Conservation (phyloP, 2,329 filamentous ascomycete species). For the Diaporthe sp. region DNA sequence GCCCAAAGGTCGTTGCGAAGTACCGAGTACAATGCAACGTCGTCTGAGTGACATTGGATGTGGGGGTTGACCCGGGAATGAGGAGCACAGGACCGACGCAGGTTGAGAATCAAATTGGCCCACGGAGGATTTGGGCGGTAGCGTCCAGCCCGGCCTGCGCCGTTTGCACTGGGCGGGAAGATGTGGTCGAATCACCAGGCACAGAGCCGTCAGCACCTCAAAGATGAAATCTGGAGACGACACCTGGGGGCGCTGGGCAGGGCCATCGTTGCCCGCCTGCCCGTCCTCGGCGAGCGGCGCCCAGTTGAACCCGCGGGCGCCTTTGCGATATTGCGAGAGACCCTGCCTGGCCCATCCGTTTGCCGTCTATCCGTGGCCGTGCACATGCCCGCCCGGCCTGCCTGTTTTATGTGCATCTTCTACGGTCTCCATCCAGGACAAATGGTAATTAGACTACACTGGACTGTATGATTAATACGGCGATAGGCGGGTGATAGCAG, state of each 20-base stretch:
- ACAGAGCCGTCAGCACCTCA: neutral
- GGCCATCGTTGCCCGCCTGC: slow-evolving; percentile 1
- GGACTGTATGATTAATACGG: neutral
- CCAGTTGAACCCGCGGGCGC: slow-evolving; percentile 6
- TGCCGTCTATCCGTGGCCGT: slow-evolving; percentile 24
- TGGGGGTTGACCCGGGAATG: slow-evolving; percentile 31
- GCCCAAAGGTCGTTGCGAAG: slow-evolving; percentile 11
- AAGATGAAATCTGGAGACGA: slow-evolving; percentile 30
- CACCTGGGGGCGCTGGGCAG: neutral
- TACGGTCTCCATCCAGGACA: neutral
- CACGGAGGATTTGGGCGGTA: slow-evolving; percentile 25
- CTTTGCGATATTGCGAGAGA: neutral
- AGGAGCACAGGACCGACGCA: slow-evolving; percentile 27
- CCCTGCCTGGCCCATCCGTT: slow-evolving; percentile 2
- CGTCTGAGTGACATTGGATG: slow-evolving; percentile 14
- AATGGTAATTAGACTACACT: neutral
- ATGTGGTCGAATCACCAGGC: slow-evolving; percentile 17
- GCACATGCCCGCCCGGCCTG: neutral
- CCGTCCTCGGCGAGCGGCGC: slow-evolving; percentile 8
- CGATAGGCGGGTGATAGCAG: neutral
- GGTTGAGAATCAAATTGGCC: slow-evolving; percentile 19
- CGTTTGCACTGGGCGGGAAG: slow-evolving; percentile 11
- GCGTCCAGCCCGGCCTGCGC: slow-evolving; percentile 11
- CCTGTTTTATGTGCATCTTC: neutral
- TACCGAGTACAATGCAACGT: slow-evolving; percentile 27